A percentile compares a stretch with the other conserved stretches of the same genome.
Conservation (phyloP, 441 rosid genomes). For the Codiaeum variegatum region DNA sequence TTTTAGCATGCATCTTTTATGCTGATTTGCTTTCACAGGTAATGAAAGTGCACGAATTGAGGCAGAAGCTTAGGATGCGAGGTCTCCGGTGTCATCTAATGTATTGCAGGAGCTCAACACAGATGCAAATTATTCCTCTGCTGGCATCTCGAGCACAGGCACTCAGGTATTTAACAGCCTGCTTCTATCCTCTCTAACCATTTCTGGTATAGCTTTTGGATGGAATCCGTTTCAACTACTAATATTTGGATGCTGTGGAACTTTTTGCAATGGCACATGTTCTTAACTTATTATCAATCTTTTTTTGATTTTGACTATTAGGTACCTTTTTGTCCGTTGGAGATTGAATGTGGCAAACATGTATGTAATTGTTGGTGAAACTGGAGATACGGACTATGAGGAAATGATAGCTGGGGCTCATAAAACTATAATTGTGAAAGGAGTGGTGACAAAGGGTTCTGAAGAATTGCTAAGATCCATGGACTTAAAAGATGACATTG, state of each 20-base stretch:
- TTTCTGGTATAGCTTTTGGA: neutral
- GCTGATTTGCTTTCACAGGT: constrained; percentile 43
- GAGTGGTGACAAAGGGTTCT: constrained; percentile 51
- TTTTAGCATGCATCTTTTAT: constrained; percentile 16
- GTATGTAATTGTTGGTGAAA: constrained; percentile 79
- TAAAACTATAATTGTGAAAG: constrained; percentile 67
- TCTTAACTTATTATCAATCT: neutral
- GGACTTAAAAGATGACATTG: constrained; percentile 61
- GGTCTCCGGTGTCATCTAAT: constrained; percentile 97
- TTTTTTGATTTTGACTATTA: constrained; percentile 18
- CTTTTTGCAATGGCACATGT: neutral
- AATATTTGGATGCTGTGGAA: neutral
- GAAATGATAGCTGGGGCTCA: constrained; percentile 82
- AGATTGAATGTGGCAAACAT: constrained; percentile 77
- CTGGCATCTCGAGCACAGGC: constrained; percentile 94
- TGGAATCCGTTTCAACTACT: neutral
- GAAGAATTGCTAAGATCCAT: constrained; percentile 58
- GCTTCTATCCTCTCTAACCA: neutral
- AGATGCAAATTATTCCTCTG: constrained; percentile 79
- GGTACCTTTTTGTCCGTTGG: constrained; percentile 94
- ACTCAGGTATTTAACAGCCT: constrained; percentile 50
- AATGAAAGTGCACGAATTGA: constrained; percentile 70
- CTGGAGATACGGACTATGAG: constrained; percentile 84
- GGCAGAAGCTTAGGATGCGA: constrained; percentile 86
- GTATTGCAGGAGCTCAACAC: constrained; percentile 82